Evolutionary conservation across 306 rosid genomes (phyloP).

Genomic region (Calophaca sinica): DNA sequence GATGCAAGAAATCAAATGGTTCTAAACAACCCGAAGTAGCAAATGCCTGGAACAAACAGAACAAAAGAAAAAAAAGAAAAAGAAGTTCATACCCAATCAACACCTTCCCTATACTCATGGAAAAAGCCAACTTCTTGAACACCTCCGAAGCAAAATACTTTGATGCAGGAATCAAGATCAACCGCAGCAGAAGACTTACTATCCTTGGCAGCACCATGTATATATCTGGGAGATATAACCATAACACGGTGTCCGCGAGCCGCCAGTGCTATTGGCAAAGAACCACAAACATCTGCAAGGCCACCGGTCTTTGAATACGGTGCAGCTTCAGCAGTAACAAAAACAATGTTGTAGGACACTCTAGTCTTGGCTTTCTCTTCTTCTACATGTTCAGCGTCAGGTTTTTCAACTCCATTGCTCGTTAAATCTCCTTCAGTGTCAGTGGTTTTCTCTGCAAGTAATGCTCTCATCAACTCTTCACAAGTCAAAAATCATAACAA

Average conservation of each 20-base stretch:
- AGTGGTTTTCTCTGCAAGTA: constrained; percentile 40
- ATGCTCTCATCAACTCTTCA: constrained; percentile 29
- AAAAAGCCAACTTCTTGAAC: constrained; percentile 77
- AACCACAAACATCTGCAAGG: constrained; percentile 94
- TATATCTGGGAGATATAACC: constrained; percentile 87
- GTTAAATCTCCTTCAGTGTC: constrained; percentile 35
- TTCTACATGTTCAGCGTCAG: constrained; percentile 43
- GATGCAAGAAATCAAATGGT: constrained; percentile 15
- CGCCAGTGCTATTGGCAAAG: constrained; percentile 83
- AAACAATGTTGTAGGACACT: constrained; percentile 57
- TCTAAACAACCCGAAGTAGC: constrained; percentile 1
- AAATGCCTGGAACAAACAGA: not conserved
- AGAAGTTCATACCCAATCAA: constrained; percentile 77
- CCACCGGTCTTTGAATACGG: constrained; percentile 96
- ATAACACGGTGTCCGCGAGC: constrained; percentile 87
- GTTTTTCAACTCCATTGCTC: constrained; percentile 24
- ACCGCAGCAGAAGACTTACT: constrained; percentile 55
- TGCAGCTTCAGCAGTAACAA: constrained; percentile 84
- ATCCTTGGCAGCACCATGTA: constrained; percentile 65
- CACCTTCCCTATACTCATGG: constrained; percentile 78
- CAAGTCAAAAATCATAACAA: constrained; percentile 19
- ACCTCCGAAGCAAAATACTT: constrained; percentile 65
- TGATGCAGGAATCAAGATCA: constrained; percentile 48
- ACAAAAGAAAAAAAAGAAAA: not conserved
- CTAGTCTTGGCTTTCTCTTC: constrained; percentile 47